These are phyloP conservation scores for Silene noctiflora DNA, from an alignment of 179 eudicot species.

Conservation along the genomic window DNA sequence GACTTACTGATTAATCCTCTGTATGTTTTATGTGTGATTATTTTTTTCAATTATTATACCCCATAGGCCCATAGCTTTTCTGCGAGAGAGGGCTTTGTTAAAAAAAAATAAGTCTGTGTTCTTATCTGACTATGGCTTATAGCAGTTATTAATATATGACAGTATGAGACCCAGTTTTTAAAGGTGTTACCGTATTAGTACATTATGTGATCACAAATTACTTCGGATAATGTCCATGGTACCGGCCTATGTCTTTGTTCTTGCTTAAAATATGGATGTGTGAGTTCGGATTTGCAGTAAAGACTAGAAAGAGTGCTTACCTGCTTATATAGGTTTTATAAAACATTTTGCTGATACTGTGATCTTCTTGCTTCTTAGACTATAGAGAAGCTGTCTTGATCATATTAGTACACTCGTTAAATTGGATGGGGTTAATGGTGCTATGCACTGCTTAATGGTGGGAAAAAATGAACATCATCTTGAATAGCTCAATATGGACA, in stretches of 20 bases:
- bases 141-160: no score
- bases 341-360: not conserved
- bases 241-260: not conserved
- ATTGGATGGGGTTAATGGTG: not conserved
- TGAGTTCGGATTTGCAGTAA: not conserved
- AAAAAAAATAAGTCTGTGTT: not conserved
- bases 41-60: not conserved
- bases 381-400: not conserved
- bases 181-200: no score
- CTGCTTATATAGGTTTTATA: not conserved
- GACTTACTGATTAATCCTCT: not conserved
- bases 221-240: not conserved
- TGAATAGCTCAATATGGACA: not conserved
- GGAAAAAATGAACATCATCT: not conserved
- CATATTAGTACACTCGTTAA: not conserved
- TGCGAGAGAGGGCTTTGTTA: not conserved
- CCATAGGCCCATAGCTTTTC: not conserved
- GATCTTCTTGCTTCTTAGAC: not conserved
- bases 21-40: no score
- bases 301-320: not conserved
- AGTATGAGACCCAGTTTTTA: no score
- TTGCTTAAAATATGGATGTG: not conserved
- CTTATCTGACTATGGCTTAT: not conserved
- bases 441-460: not conserved
- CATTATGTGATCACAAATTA: not conserved